These are phyloP conservation scores for Domatiomyces globalis DNA, from an alignment of 2,329 filamentous ascomycete genomes.

Conservation along the genomic window DNA sequence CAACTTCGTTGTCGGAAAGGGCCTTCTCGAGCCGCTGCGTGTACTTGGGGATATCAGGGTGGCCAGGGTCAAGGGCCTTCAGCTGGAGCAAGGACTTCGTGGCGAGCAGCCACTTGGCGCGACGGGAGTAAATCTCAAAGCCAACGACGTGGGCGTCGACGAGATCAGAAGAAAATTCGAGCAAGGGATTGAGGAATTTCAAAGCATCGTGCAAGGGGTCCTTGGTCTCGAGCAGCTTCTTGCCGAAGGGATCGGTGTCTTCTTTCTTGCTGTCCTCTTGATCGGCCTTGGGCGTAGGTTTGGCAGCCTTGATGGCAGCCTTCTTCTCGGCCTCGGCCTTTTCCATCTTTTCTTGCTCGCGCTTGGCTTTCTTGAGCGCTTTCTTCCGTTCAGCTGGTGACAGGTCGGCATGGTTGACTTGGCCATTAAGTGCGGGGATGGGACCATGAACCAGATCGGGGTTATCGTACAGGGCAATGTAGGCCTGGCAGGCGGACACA, in stretches of 20 bases:
- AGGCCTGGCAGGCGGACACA: conserved; percentile 65
- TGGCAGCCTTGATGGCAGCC: conserved; percentile 65
- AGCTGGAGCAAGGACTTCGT: conserved; percentile 71
- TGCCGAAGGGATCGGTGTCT: conserved; percentile 75
- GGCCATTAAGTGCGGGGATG: conserved; percentile 38
- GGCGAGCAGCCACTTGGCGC: conserved; percentile 81
- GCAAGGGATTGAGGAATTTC: conserved; percentile 68
- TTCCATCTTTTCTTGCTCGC: conserved; percentile 59
- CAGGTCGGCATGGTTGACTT: conserved; percentile 36
- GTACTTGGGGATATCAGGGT: conserved; percentile 65
- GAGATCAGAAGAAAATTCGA: conserved; percentile 69
- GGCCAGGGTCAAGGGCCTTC: conserved; percentile 50
- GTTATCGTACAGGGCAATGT: conserved; percentile 64
- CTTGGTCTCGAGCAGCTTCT: conserved; percentile 63
- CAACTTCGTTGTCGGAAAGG: conserved; percentile 46
- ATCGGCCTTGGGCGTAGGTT: conserved; percentile 43
- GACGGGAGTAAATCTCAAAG: conserved; percentile 77
- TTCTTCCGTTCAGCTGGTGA: conserved; percentile 62
- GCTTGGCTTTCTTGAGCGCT: conserved; percentile 78
- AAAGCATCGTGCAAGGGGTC: conserved; percentile 75
- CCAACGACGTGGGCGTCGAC: conserved; percentile 71
- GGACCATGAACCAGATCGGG: conserved; percentile 50
- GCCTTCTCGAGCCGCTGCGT: conserved; percentile 53
- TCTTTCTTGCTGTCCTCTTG: conserved; percentile 60
- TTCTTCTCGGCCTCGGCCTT: conserved; percentile 70